phyloP scores from a whole-genome alignment of 2,329 filamentous ascomycete species.

The Aspergillus neotritici region DNA sequence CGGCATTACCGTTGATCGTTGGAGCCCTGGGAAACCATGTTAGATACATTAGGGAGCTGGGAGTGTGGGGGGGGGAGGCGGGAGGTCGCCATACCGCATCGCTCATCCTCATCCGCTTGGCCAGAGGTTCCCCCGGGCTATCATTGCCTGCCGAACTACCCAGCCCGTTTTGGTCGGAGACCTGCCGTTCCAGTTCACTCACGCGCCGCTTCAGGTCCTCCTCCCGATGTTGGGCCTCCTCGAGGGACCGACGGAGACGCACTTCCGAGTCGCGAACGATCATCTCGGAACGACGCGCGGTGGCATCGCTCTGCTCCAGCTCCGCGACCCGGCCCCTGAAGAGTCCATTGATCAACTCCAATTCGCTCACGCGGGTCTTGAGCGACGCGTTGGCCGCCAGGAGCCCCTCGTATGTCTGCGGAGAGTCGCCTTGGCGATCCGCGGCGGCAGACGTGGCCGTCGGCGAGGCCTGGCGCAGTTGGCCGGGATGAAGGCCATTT shows the following conservation, averaged over 20 bases:
- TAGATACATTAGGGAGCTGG: constrained; percentile 26
- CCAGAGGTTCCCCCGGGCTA: constrained; percentile 41
- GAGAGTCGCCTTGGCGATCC: constrained; percentile 60
- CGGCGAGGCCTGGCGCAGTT: constrained; percentile 55
- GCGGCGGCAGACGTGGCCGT: constrained; percentile 54
- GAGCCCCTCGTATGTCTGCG: constrained; percentile 74
- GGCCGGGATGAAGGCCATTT: constrained; percentile 47
- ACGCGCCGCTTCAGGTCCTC: constrained; percentile 75
- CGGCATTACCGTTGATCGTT: constrained; percentile 7
- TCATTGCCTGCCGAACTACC: constrained; percentile 16
- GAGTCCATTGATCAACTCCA: constrained; percentile 88
- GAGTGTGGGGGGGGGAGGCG: constrained; percentile 28
- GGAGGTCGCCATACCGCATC: constrained; percentile 47
- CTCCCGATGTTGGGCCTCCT: constrained; percentile 72
- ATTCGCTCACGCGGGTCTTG: constrained; percentile 91
- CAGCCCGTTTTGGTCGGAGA: constrained; percentile 31
- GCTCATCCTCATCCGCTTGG: constrained; percentile 54
- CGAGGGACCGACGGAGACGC: constrained; percentile 58
- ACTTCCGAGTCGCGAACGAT: constrained; percentile 50
- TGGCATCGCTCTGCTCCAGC: constrained; percentile 69
- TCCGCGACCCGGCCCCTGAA: constrained; percentile 69
- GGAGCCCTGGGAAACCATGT: constrained; percentile 5
- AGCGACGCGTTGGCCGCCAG: constrained; percentile 74
- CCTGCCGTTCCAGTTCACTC: constrained; percentile 64
- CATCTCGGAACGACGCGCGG: constrained; percentile 56